Evolutionary conservation across 1,284 basidiomycete genomes (phyloP).

Genomic region (Farysia itapuensis): DNA sequence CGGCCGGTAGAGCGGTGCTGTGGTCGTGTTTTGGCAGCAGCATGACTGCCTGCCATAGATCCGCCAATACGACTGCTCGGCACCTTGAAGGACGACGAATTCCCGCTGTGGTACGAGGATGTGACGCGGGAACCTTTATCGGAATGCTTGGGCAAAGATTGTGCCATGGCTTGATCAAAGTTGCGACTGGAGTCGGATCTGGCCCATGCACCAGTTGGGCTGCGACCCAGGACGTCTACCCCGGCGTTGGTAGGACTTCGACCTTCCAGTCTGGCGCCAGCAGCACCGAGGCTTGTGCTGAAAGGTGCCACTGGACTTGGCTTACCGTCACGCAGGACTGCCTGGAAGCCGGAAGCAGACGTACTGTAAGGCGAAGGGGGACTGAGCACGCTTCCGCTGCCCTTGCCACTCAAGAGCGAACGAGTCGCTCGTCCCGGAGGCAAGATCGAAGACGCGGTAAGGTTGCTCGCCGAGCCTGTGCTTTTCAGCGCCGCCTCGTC

Average conservation of each 20-base stretch:
- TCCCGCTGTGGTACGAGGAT: constrained; percentile 25
- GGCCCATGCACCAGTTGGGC: constrained; percentile 6
- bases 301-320: constrained; percentile 19
- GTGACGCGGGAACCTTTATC: constrained; percentile 7
- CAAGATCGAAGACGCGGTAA: constrained; percentile 28
- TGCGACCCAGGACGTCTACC: constrained; percentile 13
- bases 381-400: constrained; percentile 30
- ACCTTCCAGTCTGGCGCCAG: background rate
- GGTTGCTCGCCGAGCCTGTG: constrained; percentile 25
- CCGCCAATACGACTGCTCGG: constrained; percentile 8
- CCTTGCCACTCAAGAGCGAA: constrained; percentile 37
- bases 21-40: constrained; percentile 7
- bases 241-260: constrained; percentile 13
- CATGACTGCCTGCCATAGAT: background rate
- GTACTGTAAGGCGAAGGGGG: constrained; percentile 33
- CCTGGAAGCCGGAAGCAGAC: constrained; percentile 33
- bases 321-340: constrained; percentile 17
- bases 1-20: constrained; percentile 5
- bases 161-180: constrained; percentile 11
- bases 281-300: constrained; percentile 8
- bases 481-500: constrained; percentile 13
- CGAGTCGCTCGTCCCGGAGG: constrained; percentile 35
- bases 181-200: constrained; percentile 17
- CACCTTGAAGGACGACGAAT: constrained; percentile 26
- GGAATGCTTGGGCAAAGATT: constrained; percentile 26